Conservation (phyloP, 352 stramenopile species). For the Phytophthora boehmeriae region DNA sequence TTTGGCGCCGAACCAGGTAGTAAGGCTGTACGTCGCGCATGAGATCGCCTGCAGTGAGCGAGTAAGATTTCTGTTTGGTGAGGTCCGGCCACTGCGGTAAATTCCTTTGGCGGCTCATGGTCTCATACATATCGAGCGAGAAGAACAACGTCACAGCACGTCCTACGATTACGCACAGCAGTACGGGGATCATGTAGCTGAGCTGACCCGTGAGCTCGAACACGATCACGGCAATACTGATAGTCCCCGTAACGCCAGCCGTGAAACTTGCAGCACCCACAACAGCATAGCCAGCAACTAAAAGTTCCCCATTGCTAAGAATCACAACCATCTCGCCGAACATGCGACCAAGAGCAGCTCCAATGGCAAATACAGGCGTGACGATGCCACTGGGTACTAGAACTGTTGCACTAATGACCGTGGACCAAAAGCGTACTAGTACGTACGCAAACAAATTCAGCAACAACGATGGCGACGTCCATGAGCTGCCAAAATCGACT, state of each 20-base stretch:
- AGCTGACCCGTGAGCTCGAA: conserved; percentile 91
- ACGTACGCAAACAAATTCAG: conserved; percentile 76
- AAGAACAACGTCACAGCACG: conserved; percentile 70
- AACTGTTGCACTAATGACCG: conserved; percentile 78
- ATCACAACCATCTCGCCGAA: conserved; percentile 88
- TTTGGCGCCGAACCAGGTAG: conserved; percentile 58
- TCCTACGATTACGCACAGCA: conserved; percentile 79
- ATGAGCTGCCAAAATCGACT: conserved; percentile 53
- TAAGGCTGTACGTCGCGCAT: conserved; percentile 61
- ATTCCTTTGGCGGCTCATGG: conserved; percentile 78
- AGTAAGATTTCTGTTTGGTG: conserved; percentile 80
- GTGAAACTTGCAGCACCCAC: conserved; percentile 85
- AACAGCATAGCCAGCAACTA: conserved; percentile 78
- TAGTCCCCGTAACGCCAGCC: conserved; percentile 76
- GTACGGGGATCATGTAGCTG: conserved; percentile 89
- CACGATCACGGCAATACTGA: conserved; percentile 85
- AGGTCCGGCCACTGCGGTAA: conserved; percentile 83
- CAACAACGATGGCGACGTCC: conserved; percentile 62
- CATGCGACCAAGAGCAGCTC: conserved; percentile 85
- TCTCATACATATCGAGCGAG: conserved; percentile 87
- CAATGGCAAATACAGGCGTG: conserved; percentile 91
- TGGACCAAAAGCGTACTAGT: conserved; percentile 79
- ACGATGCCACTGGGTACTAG: conserved; percentile 92
- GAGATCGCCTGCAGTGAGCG: conserved; percentile 68
- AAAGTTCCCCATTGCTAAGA: conserved; percentile 49